Conservation (phyloP, 768 basidiomycete genomes). For the Rhizopogon vinicolor region DNA sequence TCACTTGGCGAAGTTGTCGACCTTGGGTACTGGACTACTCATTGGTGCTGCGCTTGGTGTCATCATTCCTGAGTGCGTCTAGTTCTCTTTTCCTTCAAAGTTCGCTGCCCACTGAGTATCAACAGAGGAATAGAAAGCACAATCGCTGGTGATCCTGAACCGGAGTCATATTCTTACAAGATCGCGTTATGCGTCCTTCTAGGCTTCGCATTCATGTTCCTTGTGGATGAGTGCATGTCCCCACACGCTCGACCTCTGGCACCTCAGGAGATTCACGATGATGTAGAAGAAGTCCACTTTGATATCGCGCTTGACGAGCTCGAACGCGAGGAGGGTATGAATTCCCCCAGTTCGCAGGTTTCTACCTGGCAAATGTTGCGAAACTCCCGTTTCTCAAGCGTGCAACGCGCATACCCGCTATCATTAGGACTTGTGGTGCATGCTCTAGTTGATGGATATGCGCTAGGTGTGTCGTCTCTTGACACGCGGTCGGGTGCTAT, state of each 20-base stretch:
- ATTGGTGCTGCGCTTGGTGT: conserved; percentile 88
- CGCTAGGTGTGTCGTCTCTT: conserved; percentile 76
- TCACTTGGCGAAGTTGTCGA: conserved; percentile 43
- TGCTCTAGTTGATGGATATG: conserved; percentile 88
- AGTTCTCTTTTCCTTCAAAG: neutral
- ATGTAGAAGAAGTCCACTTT: conserved; percentile 40
- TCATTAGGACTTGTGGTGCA: conserved; percentile 87
- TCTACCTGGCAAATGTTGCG: conserved; percentile 9
- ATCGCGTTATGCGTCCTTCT: conserved; percentile 61
- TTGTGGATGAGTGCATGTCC: conserved; percentile 60
- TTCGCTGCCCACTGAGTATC: neutral
- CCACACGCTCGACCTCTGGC: conserved; percentile 41
- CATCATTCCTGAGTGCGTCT: conserved; percentile 87
- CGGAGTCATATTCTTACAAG: conserved; percentile 41
- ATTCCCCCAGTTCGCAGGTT: conserved; percentile 2
- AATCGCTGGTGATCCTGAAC: conserved; percentile 30
- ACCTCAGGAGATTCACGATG: neutral
- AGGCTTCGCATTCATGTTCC: conserved; percentile 55
- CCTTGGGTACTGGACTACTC: conserved; percentile 77
- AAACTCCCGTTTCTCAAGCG: conserved; percentile 16
- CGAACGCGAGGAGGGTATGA: conserved; percentile 36
- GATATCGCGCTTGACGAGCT: conserved; percentile 62
- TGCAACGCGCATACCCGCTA: conserved; percentile 55
- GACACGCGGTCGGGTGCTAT: conserved; percentile 40
- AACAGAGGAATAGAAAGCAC: conserved; percentile 73